Evolutionary conservation across 2,329 filamentous ascomycete species (phyloP), one percentile per base, ranked within the genome.

Genomic region (Rutstroemia sp.): DNA sequence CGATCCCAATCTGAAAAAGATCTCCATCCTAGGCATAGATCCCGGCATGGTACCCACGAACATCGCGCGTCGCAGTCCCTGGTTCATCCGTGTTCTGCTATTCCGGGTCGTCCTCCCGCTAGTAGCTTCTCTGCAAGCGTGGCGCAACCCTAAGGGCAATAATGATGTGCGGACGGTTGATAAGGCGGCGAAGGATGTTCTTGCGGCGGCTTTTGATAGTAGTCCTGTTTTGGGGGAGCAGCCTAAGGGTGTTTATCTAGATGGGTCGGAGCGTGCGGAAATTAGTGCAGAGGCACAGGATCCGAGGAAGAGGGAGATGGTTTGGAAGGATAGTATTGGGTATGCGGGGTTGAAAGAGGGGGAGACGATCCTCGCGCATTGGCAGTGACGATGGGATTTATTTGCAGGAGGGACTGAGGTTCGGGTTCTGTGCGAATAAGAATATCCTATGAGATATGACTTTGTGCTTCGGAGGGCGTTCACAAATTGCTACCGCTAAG

Each of bases 11-110:
- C 74, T 41, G 39, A 19, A 6, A 10, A 68, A 69, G 14, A 67
- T 76, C 52, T 66, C 65, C 19, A 63, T 75, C 41, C 57, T 73
- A 2, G 70, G 70, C 5, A 57, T 73, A 12, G 72, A 75, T 47
- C 73, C 73, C 0, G 73, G 72, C 46, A 65, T 61, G 10, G 74
- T 75, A 68, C 49, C 55, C 39, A 71, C 68, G 16, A 67, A 64
- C 27, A 61, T 74, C 2, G 16, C 30, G 5, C 62, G 63, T 3
- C 64, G 65, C 27, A 66, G 61, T 16, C 56, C 63, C 39, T 68
- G 66, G 42, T 9, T 66, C 16, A 55, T 69, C 39, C 56, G 60
- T 8, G 49, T 68, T 7, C 50, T 58, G 4, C 58, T 68, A 41
- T 58, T 58, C 10, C 67, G 67, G 39, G 25, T 64, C 21, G 14